A percentile compares a stretch with the other conserved stretches of the same genome.
phyloP scores from a whole-genome alignment of 2,329 filamentous ascomycete species.

The Ophiostoma montium region DNA sequence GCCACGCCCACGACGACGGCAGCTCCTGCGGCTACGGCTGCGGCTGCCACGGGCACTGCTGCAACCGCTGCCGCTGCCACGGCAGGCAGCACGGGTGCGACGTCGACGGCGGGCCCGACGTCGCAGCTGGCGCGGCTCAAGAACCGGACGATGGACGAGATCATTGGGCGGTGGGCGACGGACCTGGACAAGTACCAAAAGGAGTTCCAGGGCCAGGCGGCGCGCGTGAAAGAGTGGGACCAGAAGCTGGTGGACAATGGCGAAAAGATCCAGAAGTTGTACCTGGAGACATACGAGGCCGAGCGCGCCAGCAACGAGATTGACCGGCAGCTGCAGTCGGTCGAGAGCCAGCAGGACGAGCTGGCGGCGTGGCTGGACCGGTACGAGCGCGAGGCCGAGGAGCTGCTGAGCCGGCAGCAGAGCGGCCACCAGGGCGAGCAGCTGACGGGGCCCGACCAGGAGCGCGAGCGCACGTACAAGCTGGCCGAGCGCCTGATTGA shows the following conservation, averaged over 20 bases:
- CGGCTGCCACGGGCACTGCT: conserved; percentile 13
- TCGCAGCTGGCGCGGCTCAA: conserved; percentile 83
- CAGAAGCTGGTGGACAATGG: conserved; percentile 84
- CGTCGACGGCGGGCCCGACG: conserved; percentile 66
- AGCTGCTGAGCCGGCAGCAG: conserved; percentile 70
- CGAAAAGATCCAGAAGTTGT: conserved; percentile 88
- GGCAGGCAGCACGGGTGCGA: conserved; percentile 20
- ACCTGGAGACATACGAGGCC: conserved; percentile 82
- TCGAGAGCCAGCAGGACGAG: conserved; percentile 89
- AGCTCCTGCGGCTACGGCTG: conserved; percentile 12
- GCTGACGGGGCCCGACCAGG: conserved; percentile 79
- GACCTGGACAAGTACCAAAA: conserved; percentile 94
- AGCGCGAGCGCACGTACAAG: conserved; percentile 93
- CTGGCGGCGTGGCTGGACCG: conserved; percentile 75
- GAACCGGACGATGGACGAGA: conserved; percentile 99
- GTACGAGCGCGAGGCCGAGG: conserved; percentile 84
- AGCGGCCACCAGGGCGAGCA: conserved; percentile 51
- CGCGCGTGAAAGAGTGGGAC: conserved; percentile 82
- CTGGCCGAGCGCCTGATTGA: conserved; percentile 86
- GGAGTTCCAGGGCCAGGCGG: conserved; percentile 83
- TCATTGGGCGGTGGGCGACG: conserved; percentile 91
- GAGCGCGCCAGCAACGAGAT: conserved; percentile 88
- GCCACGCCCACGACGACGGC: conserved; percentile 13
- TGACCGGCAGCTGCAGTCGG: conserved; percentile 74
- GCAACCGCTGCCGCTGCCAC: conserved; percentile 12